Conservation (phyloP, 2,329 filamentous ascomycete genomes). For the Fusarium guadeloupense region DNA sequence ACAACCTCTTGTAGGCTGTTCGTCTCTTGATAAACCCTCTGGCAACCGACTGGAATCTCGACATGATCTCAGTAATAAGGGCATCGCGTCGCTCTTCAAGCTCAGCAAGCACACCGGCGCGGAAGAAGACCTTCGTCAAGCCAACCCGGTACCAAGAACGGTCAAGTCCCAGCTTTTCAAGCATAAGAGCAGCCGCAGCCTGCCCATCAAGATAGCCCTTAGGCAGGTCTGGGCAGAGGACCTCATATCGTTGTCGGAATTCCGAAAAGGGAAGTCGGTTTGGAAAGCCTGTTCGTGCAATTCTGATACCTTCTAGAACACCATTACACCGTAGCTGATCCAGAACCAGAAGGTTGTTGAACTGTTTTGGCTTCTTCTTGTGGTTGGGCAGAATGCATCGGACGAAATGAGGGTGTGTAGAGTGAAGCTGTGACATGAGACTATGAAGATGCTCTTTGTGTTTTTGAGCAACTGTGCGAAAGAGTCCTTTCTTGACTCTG, state of each 20-base stretch:
- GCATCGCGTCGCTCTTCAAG: conserved; percentile 95
- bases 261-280: conserved; percentile 92
- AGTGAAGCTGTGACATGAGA: conserved; percentile 92
- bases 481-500: conserved; percentile 95
- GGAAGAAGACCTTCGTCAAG: conserved; percentile 97
- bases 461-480: conserved; percentile 93
- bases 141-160: conserved; percentile 89
- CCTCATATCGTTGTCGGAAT: conserved; percentile 95
- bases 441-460: conserved; percentile 99
- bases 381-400: conserved; percentile 98
- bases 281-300: conserved; percentile 95
- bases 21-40: conserved; percentile 89
- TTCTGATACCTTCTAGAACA: conserved; percentile 98
- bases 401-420: conserved; percentile 97
- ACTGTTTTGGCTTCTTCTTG: conserved; percentile 94
- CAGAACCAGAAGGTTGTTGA: conserved; percentile 89
- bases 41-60: conserved; percentile 89
- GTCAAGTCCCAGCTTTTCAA: conserved; percentile 89
- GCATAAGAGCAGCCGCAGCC: conserved; percentile 82
- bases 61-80: conserved; percentile 93
- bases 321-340: conserved; percentile 98
- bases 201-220: conserved; percentile 93
- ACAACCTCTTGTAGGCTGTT: conserved; percentile 90
- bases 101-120: conserved; percentile 93
- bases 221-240: conserved; percentile 87